Evolutionary conservation across 768 basidiomycete genomes (phyloP).

Genomic region (Cystofilobasidium ferigula): DNA sequence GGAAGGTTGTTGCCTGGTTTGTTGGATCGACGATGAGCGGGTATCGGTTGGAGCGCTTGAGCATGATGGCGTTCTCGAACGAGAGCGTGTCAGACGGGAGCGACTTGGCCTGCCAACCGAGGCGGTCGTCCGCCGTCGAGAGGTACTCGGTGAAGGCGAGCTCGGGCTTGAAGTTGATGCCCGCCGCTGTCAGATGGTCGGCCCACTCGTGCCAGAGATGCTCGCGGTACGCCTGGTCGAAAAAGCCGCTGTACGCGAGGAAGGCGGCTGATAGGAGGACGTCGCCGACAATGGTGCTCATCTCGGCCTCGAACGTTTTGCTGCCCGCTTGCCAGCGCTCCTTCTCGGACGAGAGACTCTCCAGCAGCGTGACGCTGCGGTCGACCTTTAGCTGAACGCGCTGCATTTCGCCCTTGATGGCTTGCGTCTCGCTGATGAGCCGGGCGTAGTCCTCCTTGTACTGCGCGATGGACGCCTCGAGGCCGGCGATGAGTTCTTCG

Average conservation of each 20-base stretch:
- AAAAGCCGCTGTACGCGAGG: constrained; percentile 94
- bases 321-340: constrained; percentile 89
- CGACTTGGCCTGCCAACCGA: constrained; percentile 89
- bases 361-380: constrained; percentile 87
- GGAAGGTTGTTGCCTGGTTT: constrained; percentile 87
- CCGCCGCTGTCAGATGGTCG: constrained; percentile 73
- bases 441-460: constrained; percentile 98
- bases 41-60: constrained; percentile 94
- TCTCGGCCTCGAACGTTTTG: constrained; percentile 89
- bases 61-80: constrained; percentile 98
- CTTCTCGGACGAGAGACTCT: constrained; percentile 88
- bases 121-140: constrained; percentile 89
- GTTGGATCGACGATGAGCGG: constrained; percentile 97
- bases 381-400: constrained; percentile 93
- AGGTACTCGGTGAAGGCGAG: constrained; percentile 89
- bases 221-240: constrained; percentile 96
- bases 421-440: constrained; percentile 90
- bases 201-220: constrained; percentile 96
- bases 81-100: constrained; percentile 93
- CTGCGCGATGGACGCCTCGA: constrained; percentile 78
- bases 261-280: constrained; percentile 91
- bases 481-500: constrained; percentile 79
- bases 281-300: constrained; percentile 97
- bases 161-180: constrained; percentile 81
- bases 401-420: constrained; percentile 96